A percentile compares a stretch with the other conserved stretches of the same genome.
phyloP scores from a whole-genome alignment of 179 eudicot genomes.

The Silene vulgaris region DNA sequence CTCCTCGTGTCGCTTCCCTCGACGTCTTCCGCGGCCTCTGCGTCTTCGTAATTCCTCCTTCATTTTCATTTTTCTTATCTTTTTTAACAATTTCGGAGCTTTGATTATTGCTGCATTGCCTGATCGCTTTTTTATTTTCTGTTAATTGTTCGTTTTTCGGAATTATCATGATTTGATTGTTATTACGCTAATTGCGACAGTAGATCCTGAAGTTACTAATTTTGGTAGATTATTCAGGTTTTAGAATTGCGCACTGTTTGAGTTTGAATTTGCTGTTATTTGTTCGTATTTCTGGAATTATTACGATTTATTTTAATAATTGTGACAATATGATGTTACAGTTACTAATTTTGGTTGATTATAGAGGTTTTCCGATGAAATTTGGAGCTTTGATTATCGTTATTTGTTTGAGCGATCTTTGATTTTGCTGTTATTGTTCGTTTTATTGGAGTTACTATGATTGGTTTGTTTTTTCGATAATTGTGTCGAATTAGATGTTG shows the following conservation, averaged over 20 bases:
- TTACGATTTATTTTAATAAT: too few species aligned
- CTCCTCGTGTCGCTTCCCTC: conserved; percentile 59
- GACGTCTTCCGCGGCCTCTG: conserved; percentile 80
- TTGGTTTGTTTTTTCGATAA: too few species aligned
- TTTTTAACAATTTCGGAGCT: neutral
- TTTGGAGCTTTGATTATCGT: conserved; percentile 21
- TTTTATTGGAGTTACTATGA: neutral
- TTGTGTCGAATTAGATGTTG: too few species aligned
- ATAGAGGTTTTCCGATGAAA: conserved; percentile 37
- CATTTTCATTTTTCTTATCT: neutral
- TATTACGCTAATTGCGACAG: neutral
- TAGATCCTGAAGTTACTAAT: too few species aligned
- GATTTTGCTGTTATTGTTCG: neutral
- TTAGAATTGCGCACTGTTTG: too few species aligned
- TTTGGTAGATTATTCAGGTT: too few species aligned
- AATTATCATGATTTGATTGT: neutral
- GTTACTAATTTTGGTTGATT: conserved; percentile 50
- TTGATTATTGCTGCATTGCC: conserved; percentile 10
- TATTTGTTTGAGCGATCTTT: neutral
- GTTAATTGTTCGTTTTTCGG: neutral
- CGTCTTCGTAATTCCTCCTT: conserved; percentile 40
- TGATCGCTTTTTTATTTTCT: neutral
- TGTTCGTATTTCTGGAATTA: neutral
- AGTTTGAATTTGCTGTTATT: neutral
- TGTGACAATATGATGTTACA: conserved; percentile 14